Evolutionary conservation across 768 basidiomycete genomes (phyloP).

Genomic region (Termitomyces sp.): DNA sequence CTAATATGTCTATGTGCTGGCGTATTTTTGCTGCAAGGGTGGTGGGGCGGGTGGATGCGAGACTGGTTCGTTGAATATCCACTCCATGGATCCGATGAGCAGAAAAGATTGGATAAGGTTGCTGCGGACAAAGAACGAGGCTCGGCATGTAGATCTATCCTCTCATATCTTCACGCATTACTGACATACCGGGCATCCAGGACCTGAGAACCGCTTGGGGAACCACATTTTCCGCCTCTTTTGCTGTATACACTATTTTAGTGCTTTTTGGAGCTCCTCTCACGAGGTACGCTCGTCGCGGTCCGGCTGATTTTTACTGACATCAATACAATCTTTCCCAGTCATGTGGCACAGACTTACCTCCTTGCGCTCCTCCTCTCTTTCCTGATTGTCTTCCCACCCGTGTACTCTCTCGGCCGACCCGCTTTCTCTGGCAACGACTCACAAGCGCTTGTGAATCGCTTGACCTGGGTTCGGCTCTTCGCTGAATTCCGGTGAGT

Average conservation of each 20-base stretch:
- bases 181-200: slow-evolving; percentile 32
- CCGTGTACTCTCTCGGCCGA: slow-evolving; percentile 66
- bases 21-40: slow-evolving; percentile 51
- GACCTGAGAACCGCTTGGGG: slow-evolving; percentile 47
- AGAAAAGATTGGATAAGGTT: slow-evolving; percentile 42
- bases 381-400: slow-evolving; percentile 61
- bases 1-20: slow-evolving; percentile 58
- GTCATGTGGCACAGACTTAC: slow-evolving; percentile 59
- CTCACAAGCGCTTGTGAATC: slow-evolving; percentile 44
- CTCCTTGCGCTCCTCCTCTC: slow-evolving; percentile 70
- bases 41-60: slow-evolving; percentile 73
- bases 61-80: slow-evolving; percentile 51
- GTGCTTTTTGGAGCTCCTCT: slow-evolving; percentile 79
- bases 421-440: slow-evolving; percentile 45
- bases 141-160: slow-evolving; percentile 31
- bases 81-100: slow-evolving; percentile 39
- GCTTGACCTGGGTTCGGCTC: slow-evolving; percentile 73
- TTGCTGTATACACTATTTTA: slow-evolving; percentile 46
- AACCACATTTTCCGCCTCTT: slow-evolving; percentile 50
- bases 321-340: slow-evolving; percentile 22
- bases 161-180: neutral
- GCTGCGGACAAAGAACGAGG: slow-evolving; percentile 36
- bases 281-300: slow-evolving; percentile 39
- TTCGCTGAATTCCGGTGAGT: slow-evolving; percentile 84
- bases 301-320: slow-evolving; percentile 19